phyloP scores from a whole-genome alignment of 1,139 yeast genomes.

The Pichia sp. region DNA sequence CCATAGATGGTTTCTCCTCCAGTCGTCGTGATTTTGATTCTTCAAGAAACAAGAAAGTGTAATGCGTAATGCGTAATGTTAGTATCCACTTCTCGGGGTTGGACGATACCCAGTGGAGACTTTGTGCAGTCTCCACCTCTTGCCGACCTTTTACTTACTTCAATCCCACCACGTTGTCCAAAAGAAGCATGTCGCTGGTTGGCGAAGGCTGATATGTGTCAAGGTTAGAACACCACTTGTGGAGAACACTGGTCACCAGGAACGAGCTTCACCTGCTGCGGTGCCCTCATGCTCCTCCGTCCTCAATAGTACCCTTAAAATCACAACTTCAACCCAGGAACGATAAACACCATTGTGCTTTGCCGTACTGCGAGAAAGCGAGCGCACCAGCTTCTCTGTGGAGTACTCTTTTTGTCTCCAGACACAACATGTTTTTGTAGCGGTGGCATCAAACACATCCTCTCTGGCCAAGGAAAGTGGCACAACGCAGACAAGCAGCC shows the following conservation, averaged over 20 bases:
- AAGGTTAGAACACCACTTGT: background rate
- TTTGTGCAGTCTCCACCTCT: no score
- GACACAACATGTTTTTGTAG: background rate
- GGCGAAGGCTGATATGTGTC: background rate
- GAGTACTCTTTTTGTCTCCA: background rate
- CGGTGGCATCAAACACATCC: background rate
- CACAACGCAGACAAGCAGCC: background rate
- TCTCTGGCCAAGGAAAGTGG: no score
- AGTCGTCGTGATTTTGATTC: conserved; percentile 58
- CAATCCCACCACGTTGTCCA: conserved; percentile 36
- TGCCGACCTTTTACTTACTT: no score
- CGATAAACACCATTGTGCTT: background rate
- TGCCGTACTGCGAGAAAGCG: background rate
- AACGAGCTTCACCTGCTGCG: background rate
- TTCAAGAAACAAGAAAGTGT: conserved; percentile 28
- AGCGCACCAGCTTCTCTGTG: background rate
- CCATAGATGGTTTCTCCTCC: conserved; percentile 58
- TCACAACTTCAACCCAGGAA: background rate
- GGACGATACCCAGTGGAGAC: no score
- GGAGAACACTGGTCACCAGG: no score
- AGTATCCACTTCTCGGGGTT: background rate
- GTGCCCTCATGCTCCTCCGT: background rate
- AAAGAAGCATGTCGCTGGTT: conserved; percentile 30
- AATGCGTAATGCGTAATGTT: background rate
- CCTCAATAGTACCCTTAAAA: background rate